Conservation (phyloP, 2,329 filamentous ascomycete species). For the Microcyclosporella mali region DNA sequence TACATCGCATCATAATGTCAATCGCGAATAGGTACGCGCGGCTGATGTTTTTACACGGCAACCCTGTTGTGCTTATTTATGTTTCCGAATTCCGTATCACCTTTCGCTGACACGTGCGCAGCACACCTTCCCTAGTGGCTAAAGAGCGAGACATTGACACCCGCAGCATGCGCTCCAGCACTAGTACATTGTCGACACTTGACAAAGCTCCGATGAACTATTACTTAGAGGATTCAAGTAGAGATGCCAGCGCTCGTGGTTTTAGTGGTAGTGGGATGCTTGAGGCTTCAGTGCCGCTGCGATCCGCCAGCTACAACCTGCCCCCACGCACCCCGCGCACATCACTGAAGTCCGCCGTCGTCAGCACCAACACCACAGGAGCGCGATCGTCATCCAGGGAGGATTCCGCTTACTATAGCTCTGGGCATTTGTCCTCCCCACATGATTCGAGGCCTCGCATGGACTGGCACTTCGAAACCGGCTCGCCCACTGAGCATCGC, state of each 20-base stretch:
- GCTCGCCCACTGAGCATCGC: conserved; percentile 14
- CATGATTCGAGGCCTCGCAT: conserved; percentile 7
- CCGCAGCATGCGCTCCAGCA: conserved; percentile 12
- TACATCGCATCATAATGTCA: conserved; percentile 25
- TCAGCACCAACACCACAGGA: conserved; percentile 3
- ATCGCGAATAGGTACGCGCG: conserved; percentile 17
- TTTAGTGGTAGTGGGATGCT: conserved; percentile 1
- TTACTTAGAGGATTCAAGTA: not conserved
- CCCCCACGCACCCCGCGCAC: conserved; percentile 9
- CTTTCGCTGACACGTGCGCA: not conserved
- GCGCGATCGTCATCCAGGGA: conserved; percentile 10
- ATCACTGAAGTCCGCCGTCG: conserved; percentile 1
- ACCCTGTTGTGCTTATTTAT: too few relatives aligned
- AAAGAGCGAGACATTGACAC: conserved; percentile 9
- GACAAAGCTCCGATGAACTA: conserved; percentile 5
- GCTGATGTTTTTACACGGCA: not conserved
- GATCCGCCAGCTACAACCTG: conserved; percentile 6
- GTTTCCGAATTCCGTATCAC: too few relatives aligned
- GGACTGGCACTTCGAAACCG: conserved; percentile 22
- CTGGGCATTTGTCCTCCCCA: not conserved
- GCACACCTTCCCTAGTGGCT: conserved; percentile 16
- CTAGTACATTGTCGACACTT: conserved; percentile 15
- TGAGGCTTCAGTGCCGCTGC: conserved; percentile 7
- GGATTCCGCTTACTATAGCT: conserved; percentile 18
- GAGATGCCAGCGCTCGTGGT: too few relatives aligned